Percentiles rank a stretch among this genome's conserved stretches.
Conservation (phyloP, 2,329 filamentous ascomycete genomes). For the Rutstroemia sp. region DNA sequence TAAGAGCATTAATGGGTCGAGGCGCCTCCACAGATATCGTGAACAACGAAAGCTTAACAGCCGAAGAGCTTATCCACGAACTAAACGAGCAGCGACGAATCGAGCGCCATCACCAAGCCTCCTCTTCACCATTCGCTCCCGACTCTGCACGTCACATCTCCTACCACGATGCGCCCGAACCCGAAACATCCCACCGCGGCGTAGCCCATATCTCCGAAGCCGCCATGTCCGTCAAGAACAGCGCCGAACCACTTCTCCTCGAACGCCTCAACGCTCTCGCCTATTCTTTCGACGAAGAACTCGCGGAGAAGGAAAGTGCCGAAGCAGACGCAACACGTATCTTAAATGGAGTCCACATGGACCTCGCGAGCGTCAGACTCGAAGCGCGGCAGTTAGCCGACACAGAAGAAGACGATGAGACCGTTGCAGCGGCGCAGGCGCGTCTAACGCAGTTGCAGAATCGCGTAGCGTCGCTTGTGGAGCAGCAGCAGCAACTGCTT, state of each 20-base stretch:
- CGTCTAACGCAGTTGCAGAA: conserved; percentile 20
- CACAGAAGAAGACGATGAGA: conserved; percentile 17
- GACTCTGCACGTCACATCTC: conserved; percentile 49
- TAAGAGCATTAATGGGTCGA: conserved; percentile 70
- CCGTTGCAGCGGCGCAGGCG: conserved; percentile 14
- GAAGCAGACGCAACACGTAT: conserved; percentile 61
- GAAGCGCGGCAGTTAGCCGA: conserved; percentile 48
- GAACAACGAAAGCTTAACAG: conserved; percentile 75
- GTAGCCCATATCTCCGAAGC: conserved; percentile 49
- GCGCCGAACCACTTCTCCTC: conserved; percentile 60
- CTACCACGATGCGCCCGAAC: conserved; percentile 37
- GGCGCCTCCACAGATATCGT: conserved; percentile 77
- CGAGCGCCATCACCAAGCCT: conserved; percentile 51
- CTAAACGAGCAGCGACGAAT: conserved; percentile 54
- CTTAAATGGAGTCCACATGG: conserved; percentile 58
- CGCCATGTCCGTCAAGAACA: conserved; percentile 61
- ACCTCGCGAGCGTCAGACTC: conserved; percentile 53
- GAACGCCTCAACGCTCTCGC: conserved; percentile 68
- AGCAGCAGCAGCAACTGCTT: conserved; percentile 41
- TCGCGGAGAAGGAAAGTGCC: conserved; percentile 64
- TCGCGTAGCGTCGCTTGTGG: conserved; percentile 25
- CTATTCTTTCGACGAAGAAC: conserved; percentile 65
- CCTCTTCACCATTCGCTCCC: conserved; percentile 64
- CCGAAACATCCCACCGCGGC: conserved; percentile 13
- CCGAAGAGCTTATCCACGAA: conserved; percentile 74